Conservation (phyloP, 2,329 filamentous ascomycete genomes). For the Passalora sequoiae region DNA sequence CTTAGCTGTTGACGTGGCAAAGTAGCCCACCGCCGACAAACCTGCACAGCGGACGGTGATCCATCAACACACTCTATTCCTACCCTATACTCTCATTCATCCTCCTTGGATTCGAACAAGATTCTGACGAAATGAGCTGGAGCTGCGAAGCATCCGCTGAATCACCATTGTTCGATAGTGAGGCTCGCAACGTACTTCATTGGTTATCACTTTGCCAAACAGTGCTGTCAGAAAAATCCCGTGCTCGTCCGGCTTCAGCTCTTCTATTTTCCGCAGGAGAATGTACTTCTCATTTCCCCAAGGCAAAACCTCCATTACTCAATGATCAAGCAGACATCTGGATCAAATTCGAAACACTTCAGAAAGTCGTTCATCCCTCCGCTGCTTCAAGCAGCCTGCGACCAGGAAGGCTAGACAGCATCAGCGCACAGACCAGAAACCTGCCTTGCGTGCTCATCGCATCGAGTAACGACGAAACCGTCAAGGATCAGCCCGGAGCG, state of each 20-base stretch:
- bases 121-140: no score
- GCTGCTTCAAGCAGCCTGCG: not conserved
- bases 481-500: slow-evolving; percentile 47
- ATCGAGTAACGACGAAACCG: slow-evolving; percentile 45
- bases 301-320: not conserved
- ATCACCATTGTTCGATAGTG: no score
- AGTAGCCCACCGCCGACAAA: no score
- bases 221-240: no score
- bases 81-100: no score
- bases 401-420: slow-evolving; percentile 61
- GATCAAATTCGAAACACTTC: not conserved
- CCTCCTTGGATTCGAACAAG: no score
- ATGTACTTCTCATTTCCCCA: not conserved
- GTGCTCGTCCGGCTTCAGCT: not conserved
- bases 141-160: no score
- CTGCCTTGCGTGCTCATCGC: slow-evolving; percentile 50
- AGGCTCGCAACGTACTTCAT: no score
- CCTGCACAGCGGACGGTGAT: no score
- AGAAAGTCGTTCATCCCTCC: not conserved
- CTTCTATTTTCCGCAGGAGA: slow-evolving; percentile 1
- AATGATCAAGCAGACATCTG: not conserved
- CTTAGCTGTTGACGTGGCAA: no score
- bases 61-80: no score
- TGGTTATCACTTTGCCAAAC: not conserved
- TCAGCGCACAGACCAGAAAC: slow-evolving; percentile 56